phyloP scores from a whole-genome alignment of 139 green algal genomes.

The Dunaliella sp. region DNA sequence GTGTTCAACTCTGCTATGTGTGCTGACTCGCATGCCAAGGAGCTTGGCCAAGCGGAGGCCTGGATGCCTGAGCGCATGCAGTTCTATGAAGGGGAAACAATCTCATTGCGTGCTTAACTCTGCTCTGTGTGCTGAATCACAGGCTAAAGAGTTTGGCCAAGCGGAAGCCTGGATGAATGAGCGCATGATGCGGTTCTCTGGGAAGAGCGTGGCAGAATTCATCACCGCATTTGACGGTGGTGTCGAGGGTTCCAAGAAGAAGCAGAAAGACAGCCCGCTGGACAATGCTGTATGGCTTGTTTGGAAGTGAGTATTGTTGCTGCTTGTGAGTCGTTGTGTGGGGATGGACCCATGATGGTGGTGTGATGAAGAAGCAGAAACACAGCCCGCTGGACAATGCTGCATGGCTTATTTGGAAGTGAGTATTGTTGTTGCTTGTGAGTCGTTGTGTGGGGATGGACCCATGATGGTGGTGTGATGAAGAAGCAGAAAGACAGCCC shows the following conservation, averaged over 20 bases:
- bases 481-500: neutral
- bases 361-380: neutral
- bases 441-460: too few species aligned
- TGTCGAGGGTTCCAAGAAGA: neutral
- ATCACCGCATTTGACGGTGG: constrained; percentile 77
- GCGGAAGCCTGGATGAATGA: constrained; percentile 99
- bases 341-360: too few species aligned
- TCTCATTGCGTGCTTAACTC: too few species aligned
- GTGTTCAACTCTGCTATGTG: too few species aligned
- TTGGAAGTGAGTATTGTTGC: constrained; percentile 10
- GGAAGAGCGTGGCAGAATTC: constrained; percentile 69
- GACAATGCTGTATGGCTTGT: constrained; percentile 13
- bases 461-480: neutral
- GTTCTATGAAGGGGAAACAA: too few species aligned
- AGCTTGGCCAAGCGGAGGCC: constrained; percentile 94
- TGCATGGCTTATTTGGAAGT: constrained; percentile 71
- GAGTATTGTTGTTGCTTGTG: too few species aligned
- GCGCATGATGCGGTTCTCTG: constrained; percentile 74
- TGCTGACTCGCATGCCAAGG: constrained; percentile 79
- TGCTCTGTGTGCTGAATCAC: too few species aligned
- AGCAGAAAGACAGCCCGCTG: neutral
- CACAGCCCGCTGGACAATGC: constrained; percentile 14
- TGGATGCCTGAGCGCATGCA: constrained; percentile 99
- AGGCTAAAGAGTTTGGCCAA: constrained; percentile 95
- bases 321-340: too few species aligned